Evolutionary conservation across 2,329 filamentous ascomycete genomes (phyloP).

Genomic region (Amphichorda felina): DNA sequence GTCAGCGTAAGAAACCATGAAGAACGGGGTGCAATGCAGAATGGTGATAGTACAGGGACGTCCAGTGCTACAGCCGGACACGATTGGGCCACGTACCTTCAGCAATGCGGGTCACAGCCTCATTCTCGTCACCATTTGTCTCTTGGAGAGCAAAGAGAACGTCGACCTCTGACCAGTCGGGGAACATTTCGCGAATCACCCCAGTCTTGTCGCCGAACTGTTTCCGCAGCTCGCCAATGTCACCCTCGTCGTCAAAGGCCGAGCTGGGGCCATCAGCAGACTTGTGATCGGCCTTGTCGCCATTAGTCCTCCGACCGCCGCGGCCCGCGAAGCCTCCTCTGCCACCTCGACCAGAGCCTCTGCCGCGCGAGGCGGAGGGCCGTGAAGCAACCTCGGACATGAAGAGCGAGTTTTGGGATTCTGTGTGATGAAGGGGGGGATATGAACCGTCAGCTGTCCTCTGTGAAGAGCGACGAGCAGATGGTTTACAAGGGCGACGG

Average conservation of each 20-base stretch:
- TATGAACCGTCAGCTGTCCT: conserved; percentile 23
- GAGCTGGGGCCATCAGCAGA: conserved; percentile 44
- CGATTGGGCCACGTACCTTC: conserved; percentile 44
- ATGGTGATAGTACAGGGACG: neutral
- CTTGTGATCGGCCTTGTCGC: conserved; percentile 48
- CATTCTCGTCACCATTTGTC: conserved; percentile 65
- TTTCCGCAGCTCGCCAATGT: conserved; percentile 86
- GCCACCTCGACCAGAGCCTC: conserved; percentile 81
- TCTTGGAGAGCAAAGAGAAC: conserved; percentile 88
- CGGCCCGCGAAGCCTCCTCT: conserved; percentile 64
- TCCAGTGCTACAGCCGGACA: no score
- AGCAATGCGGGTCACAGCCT: conserved; percentile 66
- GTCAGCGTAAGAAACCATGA: neutral
- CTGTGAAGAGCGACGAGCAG: conserved; percentile 4
- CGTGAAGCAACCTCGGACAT: conserved; percentile 95
- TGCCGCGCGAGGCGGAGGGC: conserved; percentile 73
- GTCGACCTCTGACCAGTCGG: conserved; percentile 91
- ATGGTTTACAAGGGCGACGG: conserved; percentile 4
- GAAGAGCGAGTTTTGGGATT: conserved; percentile 29
- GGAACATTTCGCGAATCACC: conserved; percentile 85
- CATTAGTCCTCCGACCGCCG: conserved; percentile 64
- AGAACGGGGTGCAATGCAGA: neutral
- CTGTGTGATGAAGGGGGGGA: conserved; percentile 13
- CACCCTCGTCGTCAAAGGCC: conserved; percentile 68
- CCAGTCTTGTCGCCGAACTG: conserved; percentile 70